Evolutionary conservation across 768 basidiomycete species (phyloP), one percentile per base, ranked within the genome.

Genomic region (Lanmaoa pseudosensibilis): DNA sequence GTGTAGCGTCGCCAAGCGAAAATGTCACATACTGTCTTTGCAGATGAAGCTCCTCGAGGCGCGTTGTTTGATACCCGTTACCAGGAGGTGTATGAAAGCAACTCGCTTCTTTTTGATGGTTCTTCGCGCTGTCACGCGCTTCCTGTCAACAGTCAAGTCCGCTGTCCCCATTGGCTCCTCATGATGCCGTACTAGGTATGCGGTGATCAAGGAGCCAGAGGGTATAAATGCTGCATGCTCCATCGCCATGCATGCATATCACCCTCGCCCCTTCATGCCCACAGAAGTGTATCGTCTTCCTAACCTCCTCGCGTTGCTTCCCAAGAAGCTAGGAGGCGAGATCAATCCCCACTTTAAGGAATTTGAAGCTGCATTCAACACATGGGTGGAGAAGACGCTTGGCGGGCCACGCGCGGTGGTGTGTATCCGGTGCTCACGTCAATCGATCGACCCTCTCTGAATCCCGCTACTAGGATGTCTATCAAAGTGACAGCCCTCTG

Each of bases 261-360:
- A 27, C 27, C 27, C 7, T 19, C 18, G 7, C 8, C 7, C n/a
- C 12, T 7, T 11, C 46, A 47, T 47, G 46, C 15, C 19, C 9
- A 47, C 46, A 34, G 33, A 59, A 59, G 38, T 56, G 18, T 69
- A 60, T 36, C 69, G 47, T 34, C 56, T 71, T 46, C 70, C 69
- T n/a, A 40, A 61, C 48, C 59, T 71, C 34, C 61, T 69, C 10
- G 41, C 43, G 23, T 48, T 65, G 11, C 59, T 69, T 25, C 67
- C 69, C 18, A 53, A 56, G 56, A 71, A 73, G 47, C 59, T 69
- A 12, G 65, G 71, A 5, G 67, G 62, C 23, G 53, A 56, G 18
- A 72, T 70, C 30, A 72, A 63, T 39, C 61, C 62, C 13, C 21
- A 56, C 46, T 72, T 72, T 27, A 58, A 50, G 48, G 68, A 62